Conservation (phyloP, 495 filamentous ascomycete genomes). For the Amniculicola lignicola region DNA sequence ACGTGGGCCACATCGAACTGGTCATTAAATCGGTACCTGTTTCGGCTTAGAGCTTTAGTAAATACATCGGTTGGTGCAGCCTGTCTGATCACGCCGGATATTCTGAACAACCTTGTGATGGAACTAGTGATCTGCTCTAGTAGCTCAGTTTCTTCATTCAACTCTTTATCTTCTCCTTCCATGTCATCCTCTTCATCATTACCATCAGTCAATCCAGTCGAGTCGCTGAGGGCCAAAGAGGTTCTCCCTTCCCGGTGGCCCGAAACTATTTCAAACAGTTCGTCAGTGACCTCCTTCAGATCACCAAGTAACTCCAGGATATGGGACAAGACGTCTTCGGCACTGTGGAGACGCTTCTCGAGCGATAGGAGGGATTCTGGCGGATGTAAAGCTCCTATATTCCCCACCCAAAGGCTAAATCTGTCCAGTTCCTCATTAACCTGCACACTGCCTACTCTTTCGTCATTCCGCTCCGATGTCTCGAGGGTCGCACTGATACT, state of each 20-base stretch:
- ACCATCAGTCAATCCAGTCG: neutral
- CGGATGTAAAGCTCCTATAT: slow-evolving; percentile 10
- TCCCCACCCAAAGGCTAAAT: slow-evolving; percentile 18
- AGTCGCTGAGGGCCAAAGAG: neutral
- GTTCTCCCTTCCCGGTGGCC: slow-evolving; percentile 12
- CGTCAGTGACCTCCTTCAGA: slow-evolving; percentile 25
- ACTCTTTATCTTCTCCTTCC: neutral
- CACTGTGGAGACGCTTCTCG: slow-evolving; percentile 14
- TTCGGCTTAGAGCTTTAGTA: slow-evolving; percentile 21
- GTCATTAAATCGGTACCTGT: slow-evolving; percentile 24
- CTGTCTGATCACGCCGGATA: slow-evolving; percentile 27
- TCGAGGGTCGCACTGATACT: no score
- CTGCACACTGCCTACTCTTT: no score
- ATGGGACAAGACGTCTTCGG: slow-evolving; percentile 16
- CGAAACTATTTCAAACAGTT: slow-evolving; percentile 28
- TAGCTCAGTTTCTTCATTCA: slow-evolving; percentile 20
- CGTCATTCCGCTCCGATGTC: no score
- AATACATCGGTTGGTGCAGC: slow-evolving; percentile 25
- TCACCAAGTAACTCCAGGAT: slow-evolving; percentile 32
- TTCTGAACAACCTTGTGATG: slow-evolving; percentile 27
- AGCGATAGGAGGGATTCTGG: slow-evolving; percentile 12
- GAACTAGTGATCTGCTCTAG: slow-evolving; percentile 6
- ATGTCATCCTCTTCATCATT: neutral
- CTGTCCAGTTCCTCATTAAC: slow-evolving; percentile 21
- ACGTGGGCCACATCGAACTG: slow-evolving; percentile 34